A percentile compares a stretch with the other conserved stretches of the same genome.
These are phyloP conservation scores for Lentinula lateritia DNA, from an alignment of 768 basidiomycete species.

Conservation along the genomic window DNA sequence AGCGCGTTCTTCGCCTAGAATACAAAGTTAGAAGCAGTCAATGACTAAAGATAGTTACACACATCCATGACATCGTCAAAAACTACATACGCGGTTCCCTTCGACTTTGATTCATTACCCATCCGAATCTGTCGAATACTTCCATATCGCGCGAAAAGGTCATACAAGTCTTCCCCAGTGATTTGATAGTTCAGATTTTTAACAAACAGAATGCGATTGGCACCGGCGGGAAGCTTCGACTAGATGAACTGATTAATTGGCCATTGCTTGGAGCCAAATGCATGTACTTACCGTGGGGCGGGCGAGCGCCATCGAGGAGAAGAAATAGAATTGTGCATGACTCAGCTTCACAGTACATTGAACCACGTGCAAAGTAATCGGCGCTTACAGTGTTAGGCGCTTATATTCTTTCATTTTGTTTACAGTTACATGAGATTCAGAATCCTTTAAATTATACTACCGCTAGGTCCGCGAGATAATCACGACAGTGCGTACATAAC, in stretches of 20 bases:
- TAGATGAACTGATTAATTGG: conserved; percentile 19
- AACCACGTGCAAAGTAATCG: not conserved
- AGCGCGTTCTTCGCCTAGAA: conserved; percentile 90
- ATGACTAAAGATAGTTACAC: conserved; percentile 20
- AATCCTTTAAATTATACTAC: not conserved
- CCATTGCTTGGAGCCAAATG: not conserved
- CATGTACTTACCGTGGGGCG: conserved; percentile 57
- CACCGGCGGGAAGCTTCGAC: conserved; percentile 88
- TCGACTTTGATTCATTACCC: conserved; percentile 87
- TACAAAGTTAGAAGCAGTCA: conserved; percentile 10
- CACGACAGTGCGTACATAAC: not conserved
- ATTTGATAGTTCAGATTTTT: conserved; percentile 93
- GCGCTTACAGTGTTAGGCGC: too few species aligned
- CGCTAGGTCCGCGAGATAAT: not conserved
- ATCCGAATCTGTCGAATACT: conserved; percentile 93
- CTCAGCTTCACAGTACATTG: not conserved
- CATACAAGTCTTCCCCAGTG: conserved; percentile 91
- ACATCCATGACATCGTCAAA: conserved; percentile 97
- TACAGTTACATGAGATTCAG: not conserved
- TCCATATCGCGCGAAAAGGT: conserved; percentile 96
- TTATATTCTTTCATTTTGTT: not conserved
- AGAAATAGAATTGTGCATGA: not conserved
- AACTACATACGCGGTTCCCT: conserved; percentile 95
- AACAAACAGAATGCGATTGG: conserved; percentile 88
- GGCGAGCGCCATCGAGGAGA: conserved; percentile 50